Percentiles rank a stretch among this genome's conserved stretches.
These are phyloP conservation scores for Persicaria tinctoria DNA, from an alignment of 148 eudicot species.

Conservation along the genomic window DNA sequence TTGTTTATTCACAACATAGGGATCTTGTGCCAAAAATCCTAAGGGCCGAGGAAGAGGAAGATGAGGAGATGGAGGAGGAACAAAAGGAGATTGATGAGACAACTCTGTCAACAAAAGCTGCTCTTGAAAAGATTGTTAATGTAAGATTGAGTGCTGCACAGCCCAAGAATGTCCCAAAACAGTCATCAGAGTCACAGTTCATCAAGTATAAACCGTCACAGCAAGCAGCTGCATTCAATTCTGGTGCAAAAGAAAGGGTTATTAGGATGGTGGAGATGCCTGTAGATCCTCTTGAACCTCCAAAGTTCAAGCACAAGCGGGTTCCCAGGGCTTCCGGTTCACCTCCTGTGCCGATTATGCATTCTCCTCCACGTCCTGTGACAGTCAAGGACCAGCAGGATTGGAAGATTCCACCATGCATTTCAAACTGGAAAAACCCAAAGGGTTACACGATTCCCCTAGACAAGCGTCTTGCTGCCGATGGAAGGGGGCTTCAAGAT, in stretches of 20 bases:
- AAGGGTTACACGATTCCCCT: conserved; percentile 87
- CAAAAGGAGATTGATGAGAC: conserved; percentile 75
- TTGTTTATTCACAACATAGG: conserved; percentile 57
- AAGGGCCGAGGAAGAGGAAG: conserved; percentile 38
- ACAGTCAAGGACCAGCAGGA: conserved; percentile 89
- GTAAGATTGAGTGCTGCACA: conserved; percentile 80
- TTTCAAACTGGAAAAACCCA: conserved; percentile 91
- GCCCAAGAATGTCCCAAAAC: conserved; percentile 68
- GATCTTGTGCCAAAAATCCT: conserved; percentile 66
- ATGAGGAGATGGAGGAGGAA: conserved; percentile 42
- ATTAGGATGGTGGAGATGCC: conserved; percentile 91
- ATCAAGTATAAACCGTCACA: conserved; percentile 81
- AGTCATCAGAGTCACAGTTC: conserved; percentile 59
- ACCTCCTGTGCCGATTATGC: conserved; percentile 88
- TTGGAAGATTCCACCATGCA: conserved; percentile 91
- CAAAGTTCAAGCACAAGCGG: conserved; percentile 88
- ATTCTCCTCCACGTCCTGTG: conserved; percentile 86
- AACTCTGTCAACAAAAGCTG: conserved; percentile 55
- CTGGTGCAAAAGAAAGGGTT: conserved; percentile 84
- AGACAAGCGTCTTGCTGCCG: conserved; percentile 82
- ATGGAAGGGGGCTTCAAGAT: conserved; percentile 85
- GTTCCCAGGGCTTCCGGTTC: conserved; percentile 85
- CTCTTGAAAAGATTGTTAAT: conserved; percentile 72
- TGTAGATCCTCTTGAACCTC: conserved; percentile 81
- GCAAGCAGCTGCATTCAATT: conserved; percentile 68